Evolutionary conservation across 768 basidiomycete species (phyloP).

Genomic region (Suillus ampliporus): DNA sequence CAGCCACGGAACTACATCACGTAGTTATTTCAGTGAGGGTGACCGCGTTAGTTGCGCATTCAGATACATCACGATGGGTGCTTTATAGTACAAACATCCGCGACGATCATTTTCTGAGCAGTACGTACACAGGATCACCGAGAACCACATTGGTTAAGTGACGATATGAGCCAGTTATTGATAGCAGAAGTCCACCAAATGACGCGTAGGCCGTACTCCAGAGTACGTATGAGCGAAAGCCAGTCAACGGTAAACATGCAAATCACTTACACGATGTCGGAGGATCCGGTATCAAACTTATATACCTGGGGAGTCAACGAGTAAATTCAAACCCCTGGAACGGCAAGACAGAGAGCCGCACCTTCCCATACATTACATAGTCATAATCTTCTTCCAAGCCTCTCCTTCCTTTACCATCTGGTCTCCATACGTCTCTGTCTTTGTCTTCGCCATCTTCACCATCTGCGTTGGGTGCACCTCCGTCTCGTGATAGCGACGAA

Average conservation of each 20-base stretch:
- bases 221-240: neutral
- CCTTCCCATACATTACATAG: constrained; percentile 99
- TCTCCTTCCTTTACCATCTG: constrained; percentile 78
- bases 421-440: constrained; percentile 82
- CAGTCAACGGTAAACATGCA: constrained; percentile 9
- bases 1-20: neutral
- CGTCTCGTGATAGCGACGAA: constrained; percentile 67
- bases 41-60: neutral
- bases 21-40: neutral
- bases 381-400: constrained; percentile 95
- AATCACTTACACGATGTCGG: constrained; percentile 68
- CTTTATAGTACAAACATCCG: neutral
- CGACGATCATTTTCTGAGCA: constrained; percentile 71
- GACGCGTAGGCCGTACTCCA: constrained; percentile 92
- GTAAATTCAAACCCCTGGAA: constrained; percentile 11
- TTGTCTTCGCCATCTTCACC: constrained; percentile 57
- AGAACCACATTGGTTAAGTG: constrained; percentile 92
- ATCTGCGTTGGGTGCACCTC: constrained; percentile 51
- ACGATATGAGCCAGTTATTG: constrained; percentile 88
- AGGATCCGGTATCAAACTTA: neutral
- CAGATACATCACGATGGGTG: neutral
- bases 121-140: constrained; percentile 90
- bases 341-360: constrained; percentile 35
- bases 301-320: neutral
- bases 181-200: constrained; percentile 95